These are phyloP conservation scores for Lolium rigidum DNA, from an alignment of 176 grass and related monocot species.

Conservation along the genomic window DNA sequence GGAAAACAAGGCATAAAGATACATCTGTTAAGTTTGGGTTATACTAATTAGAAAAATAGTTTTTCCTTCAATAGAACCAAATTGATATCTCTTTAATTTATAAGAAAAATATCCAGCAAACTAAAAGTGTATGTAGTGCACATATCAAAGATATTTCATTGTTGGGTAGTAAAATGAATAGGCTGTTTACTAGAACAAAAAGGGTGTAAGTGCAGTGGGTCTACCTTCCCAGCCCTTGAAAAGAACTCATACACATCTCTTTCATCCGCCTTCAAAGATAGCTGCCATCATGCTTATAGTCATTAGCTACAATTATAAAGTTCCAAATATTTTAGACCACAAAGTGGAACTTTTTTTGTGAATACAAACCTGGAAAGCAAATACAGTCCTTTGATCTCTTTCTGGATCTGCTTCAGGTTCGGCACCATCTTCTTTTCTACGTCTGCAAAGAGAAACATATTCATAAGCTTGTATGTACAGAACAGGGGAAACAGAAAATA, in stretches of 20 bases:
- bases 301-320: constrained; percentile 28
- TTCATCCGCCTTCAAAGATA: constrained; percentile 96
- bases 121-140: not conserved
- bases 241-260: constrained; percentile 98
- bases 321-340: not conserved
- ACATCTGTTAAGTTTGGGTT: not conserved
- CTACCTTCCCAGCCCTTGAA: constrained; percentile 93
- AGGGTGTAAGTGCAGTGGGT: constrained; percentile 14
- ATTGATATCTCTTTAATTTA: constrained; percentile 1
- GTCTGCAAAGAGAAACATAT: constrained; percentile 56
- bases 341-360: constrained; percentile 4
- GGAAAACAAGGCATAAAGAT: constrained; percentile 8
- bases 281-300: constrained; percentile 48
- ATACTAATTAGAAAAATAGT: constrained; percentile 1
- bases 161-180: constrained; percentile 9
- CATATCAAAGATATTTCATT: not conserved
- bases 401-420: constrained; percentile 95
- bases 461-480: not conserved
- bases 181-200: constrained; percentile 12
- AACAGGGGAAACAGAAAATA: constrained; percentile 22
- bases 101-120: not conserved
- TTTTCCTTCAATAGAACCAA: not conserved
- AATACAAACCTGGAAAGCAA: constrained; percentile 86
- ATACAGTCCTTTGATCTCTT: constrained; percentile 99
- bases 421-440: constrained; percentile 75